Base-by-base conservation (phyloP, 345 rosid genomes). In the Turnera subulata region DNA sequence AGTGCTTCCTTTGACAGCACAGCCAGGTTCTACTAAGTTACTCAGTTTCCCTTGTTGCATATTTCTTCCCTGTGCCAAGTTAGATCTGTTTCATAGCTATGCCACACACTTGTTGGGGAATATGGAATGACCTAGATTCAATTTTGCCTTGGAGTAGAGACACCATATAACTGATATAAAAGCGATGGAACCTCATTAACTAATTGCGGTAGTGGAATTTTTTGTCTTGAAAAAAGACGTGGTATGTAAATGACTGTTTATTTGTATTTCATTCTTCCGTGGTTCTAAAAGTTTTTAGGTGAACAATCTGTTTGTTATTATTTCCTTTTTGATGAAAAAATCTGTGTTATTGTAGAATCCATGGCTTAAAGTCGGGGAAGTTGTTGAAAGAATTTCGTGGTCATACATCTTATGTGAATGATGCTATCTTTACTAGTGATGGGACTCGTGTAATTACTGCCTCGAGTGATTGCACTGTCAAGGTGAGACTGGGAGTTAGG, bases 301-400 rank as follows among this genome's bases (percentile, higher is more conserved):
- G n/a, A n/a, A n/a, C n/a, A n/a, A n/a, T n/a, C n/a, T 24, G 6
- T 46, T 14, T 35, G 12, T 8, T 20, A 14, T 6, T 58, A 40
- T 18, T 11, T 40, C 24, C 14, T 61, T 17, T 37, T 46, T 46
- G 18, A 16, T 18, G 9, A 12, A n/a, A 46, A 11, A 46, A 7
- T 46, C 21, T 46, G 18, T 19, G 21, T 18, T 46, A 18, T 20
- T 78, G 79, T 59, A 89, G 99, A 71, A 85, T 93, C 62, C 99
- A 93, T 67, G 99, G 99, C 59, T 73, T 93, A 53, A 93, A 93
- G 74, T 93, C 99, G 50, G 99, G 97, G 33, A 93, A 89, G 79
- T 50, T 87, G 83, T 76, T 93, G 75, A 94, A 89, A 72, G 97
- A 94, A 71, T 94, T 90, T 22, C 90, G 96, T 19, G 97, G 99